Base-by-base conservation (phyloP, 2,329 filamentous ascomycete genomes). In the Colletotrichum caudatum region DNA sequence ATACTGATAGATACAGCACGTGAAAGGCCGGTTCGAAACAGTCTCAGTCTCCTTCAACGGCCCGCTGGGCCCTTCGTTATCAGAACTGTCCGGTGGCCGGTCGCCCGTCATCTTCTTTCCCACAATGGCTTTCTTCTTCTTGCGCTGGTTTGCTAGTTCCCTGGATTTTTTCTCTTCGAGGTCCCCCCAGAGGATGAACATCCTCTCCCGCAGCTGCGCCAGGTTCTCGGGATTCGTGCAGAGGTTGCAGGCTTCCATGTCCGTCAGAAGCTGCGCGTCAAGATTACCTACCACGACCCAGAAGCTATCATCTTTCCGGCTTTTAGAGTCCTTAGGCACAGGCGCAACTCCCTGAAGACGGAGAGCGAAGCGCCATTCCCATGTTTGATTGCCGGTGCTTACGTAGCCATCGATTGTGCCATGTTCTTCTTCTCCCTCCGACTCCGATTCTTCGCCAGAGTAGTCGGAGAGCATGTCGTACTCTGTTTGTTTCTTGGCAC, bases 291-390 rank as follows among this genome's bases (percentile, higher is more conserved):
- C 91, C 7, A 92, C 83, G 3, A 92, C 87, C 85, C 92, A 94
- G 63, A 95, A 78, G 37, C 84, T 84, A 41, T 46, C 46, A n/a
- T 54, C 41, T 18, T 56, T 58, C 8, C 86, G 78, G 18, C 83
- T 86, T 18, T 79, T 77, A 75, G 76, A 72, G 69, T 44, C 56
- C 29, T 76, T 69, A 35, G 66, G 41, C 75, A 74, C 54, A 76
- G 82, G 78, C 41, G 82, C 79, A 0, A 88, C 90, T 74, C 95
- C 93, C 80, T 97, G 93, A 1, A 98, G 88, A 16, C 92, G 85
- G 33, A 98, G 85, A 29, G 88, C 89, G 80, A 98, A 98, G 18
- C 89, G 87, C 95, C 95, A 98, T 79, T 96, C 90, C 93, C 94
- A 97, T 9, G 79, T 77, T 16, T 74, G 78, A 7, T 74, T 48